Conservation (phyloP, 1,139 yeast species). For the Sugiyamaella sp. region DNA sequence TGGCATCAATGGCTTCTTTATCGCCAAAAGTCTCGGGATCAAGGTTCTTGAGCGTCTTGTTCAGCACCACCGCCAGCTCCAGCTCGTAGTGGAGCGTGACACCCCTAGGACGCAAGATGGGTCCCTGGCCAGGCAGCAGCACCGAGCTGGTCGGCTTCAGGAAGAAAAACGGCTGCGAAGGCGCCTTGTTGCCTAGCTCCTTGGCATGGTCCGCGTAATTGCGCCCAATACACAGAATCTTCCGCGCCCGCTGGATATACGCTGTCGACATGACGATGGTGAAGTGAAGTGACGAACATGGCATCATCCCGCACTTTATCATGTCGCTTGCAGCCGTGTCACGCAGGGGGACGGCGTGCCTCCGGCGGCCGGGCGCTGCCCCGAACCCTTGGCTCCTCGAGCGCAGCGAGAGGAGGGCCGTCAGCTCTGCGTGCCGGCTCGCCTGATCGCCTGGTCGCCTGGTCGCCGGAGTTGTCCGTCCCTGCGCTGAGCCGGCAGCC, state of each 20-base stretch:
- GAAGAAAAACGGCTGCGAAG: slow-evolving; percentile 83
- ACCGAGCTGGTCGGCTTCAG: slow-evolving; percentile 66
- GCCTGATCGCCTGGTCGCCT: too few species aligned
- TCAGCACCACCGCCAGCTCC: slow-evolving; percentile 81
- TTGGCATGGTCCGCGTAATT: slow-evolving; percentile 94
- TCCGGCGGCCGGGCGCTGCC: background rate
- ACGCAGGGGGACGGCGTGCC: background rate
- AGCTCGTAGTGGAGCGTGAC: slow-evolving; percentile 88
- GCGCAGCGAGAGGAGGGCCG: background rate
- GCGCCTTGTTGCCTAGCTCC: slow-evolving; percentile 80
- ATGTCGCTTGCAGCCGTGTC: background rate
- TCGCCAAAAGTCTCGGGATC: slow-evolving; percentile 59
- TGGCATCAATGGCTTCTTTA: slow-evolving; percentile 71
- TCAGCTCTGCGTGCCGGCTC: too few species aligned
- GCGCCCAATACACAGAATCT: slow-evolving; percentile 92
- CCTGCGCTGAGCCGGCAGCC: too few species aligned
- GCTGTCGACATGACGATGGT: slow-evolving; percentile 11
- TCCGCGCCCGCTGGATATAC: slow-evolving; percentile 52
- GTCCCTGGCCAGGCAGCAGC: slow-evolving; percentile 62
- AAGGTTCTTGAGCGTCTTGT: slow-evolving; percentile 63
- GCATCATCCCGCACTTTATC: background rate
- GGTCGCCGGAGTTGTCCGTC: too few species aligned
- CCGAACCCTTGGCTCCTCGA: background rate
- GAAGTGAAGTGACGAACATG: background rate
- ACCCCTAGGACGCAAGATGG: slow-evolving; percentile 82